Evolutionary conservation across 805 yeast genomes (phyloP).

Genomic region (Saccharomyces cerevisiae): DNA sequence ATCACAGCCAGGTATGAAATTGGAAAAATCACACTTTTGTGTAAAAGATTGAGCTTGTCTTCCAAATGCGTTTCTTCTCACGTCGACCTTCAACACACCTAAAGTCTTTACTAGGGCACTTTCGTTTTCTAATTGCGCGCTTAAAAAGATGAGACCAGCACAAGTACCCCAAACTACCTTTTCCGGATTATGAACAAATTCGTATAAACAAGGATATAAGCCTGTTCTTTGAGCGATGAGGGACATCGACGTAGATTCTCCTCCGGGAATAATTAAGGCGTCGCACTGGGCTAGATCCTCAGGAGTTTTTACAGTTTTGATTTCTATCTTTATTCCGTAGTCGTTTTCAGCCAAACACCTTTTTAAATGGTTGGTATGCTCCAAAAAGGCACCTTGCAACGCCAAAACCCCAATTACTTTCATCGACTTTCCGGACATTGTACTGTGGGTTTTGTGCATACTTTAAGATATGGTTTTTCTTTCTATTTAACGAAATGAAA

Average conservation of each 20-base stretch:
- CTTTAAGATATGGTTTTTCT: neutral
- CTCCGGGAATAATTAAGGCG: conserved; percentile 60
- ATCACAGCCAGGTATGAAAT: conserved; percentile 33
- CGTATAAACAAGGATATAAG: conserved; percentile 45
- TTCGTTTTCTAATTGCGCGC: conserved; percentile 46
- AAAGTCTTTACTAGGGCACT: conserved; percentile 45
- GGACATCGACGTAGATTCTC: conserved; percentile 62
- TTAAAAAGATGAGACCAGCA: conserved; percentile 65
- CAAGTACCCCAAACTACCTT: conserved; percentile 78
- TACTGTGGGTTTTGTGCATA: neutral
- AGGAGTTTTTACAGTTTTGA: conserved; percentile 43
- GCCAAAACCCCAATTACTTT: conserved; percentile 57
- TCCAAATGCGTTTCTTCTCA: conserved; percentile 68
- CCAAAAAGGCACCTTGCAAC: conserved; percentile 71
- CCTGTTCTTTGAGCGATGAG: conserved; percentile 58
- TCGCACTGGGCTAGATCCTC: conserved; percentile 43
- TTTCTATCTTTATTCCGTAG: conserved; percentile 28
- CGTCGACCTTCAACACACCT: conserved; percentile 57
- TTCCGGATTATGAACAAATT: conserved; percentile 39
- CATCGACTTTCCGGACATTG: neutral
- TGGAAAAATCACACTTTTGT: conserved; percentile 34
- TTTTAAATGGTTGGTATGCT: conserved; percentile 48
- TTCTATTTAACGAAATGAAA: neutral
- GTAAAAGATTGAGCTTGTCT: conserved; percentile 62
- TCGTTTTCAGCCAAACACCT: conserved; percentile 22